Evolutionary conservation across 345 rosid species (phyloP).

Genomic region (Hevea brasiliensis): DNA sequence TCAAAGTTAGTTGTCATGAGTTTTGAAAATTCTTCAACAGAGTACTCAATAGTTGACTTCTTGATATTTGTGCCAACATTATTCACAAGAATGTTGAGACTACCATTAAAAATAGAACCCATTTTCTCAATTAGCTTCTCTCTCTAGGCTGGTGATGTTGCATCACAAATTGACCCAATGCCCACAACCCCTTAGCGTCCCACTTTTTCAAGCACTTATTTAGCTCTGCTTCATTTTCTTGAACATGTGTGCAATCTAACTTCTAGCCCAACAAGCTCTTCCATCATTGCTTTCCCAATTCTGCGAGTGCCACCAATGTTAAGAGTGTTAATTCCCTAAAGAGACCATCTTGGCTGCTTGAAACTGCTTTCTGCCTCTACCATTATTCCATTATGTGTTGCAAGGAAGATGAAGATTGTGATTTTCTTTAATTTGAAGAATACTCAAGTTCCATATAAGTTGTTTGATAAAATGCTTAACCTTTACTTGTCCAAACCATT

Average conservation of each 20-base stretch:
- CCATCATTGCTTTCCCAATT: slow-evolving; percentile 77
- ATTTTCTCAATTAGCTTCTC: slow-evolving; percentile 56
- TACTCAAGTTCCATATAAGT: too few species aligned
- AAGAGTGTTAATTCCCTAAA: slow-evolving; percentile 63
- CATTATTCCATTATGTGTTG: neutral
- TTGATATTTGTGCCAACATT: neutral
- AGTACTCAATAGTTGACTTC: slow-evolving; percentile 7
- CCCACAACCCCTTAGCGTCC: too few species aligned
- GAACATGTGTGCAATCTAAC: slow-evolving; percentile 77
- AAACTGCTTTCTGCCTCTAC: slow-evolving; percentile 31
- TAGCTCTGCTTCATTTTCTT: slow-evolving; percentile 64
- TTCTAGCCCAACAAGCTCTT: slow-evolving; percentile 69
- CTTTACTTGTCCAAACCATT: too few species aligned
- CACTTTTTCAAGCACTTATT: slow-evolving; percentile 47
- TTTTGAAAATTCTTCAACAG: slow-evolving; percentile 7
- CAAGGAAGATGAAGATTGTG: neutral
- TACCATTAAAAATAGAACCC: slow-evolving; percentile 46
- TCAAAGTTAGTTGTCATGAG: slow-evolving; percentile 10
- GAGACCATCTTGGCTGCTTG: slow-evolving; percentile 59
- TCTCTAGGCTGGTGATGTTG: slow-evolving; percentile 48
- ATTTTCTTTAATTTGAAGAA: too few species aligned
- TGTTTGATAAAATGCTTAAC: too few species aligned
- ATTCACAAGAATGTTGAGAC: slow-evolving; percentile 63
- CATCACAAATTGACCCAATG: slow-evolving; percentile 77
- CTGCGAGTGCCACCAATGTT: slow-evolving; percentile 93